phyloP scores from a whole-genome alignment of 768 basidiomycete genomes.

The Lentinula lateritia region DNA sequence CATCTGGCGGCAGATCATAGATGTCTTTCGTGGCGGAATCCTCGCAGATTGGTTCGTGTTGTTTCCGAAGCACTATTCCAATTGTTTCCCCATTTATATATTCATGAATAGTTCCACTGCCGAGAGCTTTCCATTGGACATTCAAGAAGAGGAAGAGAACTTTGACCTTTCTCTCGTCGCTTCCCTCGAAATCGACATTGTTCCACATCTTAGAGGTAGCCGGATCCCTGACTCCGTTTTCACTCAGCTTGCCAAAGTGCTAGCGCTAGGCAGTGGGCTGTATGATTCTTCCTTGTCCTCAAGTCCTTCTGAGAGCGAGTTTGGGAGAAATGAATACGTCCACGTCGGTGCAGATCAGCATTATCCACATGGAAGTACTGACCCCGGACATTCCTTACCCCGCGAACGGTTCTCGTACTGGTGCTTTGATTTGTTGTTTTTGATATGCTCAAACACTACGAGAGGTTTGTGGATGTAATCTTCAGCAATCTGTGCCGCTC shows the following conservation, averaged over 20 bases:
- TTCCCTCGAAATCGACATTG: conserved; percentile 73
- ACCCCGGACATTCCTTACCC: conserved; percentile 47
- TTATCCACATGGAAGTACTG: conserved; percentile 54
- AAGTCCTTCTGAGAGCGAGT: background rate
- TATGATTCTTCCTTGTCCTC: conserved; percentile 29
- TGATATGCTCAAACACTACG: conserved; percentile 66
- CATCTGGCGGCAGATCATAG: conserved; percentile 81
- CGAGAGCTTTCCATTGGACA: conserved; percentile 52
- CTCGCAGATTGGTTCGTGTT: conserved; percentile 73
- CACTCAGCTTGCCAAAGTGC: conserved; percentile 58
- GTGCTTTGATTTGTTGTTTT: conserved; percentile 85
- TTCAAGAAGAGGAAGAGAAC: conserved; percentile 74
- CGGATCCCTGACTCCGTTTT: conserved; percentile 72
- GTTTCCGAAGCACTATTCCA: background rate
- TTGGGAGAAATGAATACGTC: conserved; percentile 21
- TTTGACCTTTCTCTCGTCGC: conserved; percentile 81
- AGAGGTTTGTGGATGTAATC: conserved; percentile 35
- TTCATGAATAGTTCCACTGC: conserved; percentile 42
- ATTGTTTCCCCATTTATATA: background rate
- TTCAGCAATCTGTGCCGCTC: background rate
- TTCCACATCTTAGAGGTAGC: conserved; percentile 66
- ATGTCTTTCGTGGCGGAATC: conserved; percentile 77
- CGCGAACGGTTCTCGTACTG: conserved; percentile 89
- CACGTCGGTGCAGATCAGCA: conserved; percentile 30
- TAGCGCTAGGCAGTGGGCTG: conserved; percentile 68